Percentiles rank a stretch among this genome's conserved stretches.
Conservation (phyloP, 108 stramenopile species). For the Pseudonitzschia pungens region DNA sequence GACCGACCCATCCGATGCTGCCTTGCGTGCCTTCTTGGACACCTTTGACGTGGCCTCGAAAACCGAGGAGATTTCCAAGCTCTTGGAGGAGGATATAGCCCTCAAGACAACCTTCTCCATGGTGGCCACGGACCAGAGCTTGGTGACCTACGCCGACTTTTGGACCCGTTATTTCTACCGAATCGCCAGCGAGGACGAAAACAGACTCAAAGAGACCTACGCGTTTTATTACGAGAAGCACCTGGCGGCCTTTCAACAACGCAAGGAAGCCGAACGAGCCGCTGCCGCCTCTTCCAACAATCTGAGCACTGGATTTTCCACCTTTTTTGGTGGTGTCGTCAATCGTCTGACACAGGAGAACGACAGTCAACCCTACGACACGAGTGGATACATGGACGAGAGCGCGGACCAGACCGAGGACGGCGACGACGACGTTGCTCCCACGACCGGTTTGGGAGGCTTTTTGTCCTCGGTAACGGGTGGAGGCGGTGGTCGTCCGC, state of each 20-base stretch:
- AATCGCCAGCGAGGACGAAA: slow-evolving; percentile 40
- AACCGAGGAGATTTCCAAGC: slow-evolving; percentile 52
- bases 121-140: slow-evolving; percentile 13
- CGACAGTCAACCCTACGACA: neutral
- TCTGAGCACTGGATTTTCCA: slow-evolving; percentile 13
- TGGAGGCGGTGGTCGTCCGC: slow-evolving; percentile 43
- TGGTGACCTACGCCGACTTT: slow-evolving; percentile 64
- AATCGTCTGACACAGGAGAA: slow-evolving; percentile 36
- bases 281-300: neutral
- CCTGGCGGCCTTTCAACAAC: slow-evolving; percentile 19
- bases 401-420: slow-evolving; percentile 24
- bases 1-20: neutral
- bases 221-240: slow-evolving; percentile 1
- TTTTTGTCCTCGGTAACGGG: slow-evolving; percentile 31
- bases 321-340: slow-evolving; percentile 61
- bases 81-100: slow-evolving; percentile 40
- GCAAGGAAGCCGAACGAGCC: neutral
- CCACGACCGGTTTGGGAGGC: neutral
- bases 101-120: slow-evolving; percentile 45
- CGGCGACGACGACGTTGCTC: slow-evolving; percentile 3
- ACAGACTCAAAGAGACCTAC: slow-evolving; percentile 11
- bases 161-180: slow-evolving; percentile 75
- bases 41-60: slow-evolving; percentile 51
- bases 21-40: neutral
- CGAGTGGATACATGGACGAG: neutral